Base-by-base conservation (phyloP, 805 yeast species). In the Metschnikowia lochheadii region DNA sequence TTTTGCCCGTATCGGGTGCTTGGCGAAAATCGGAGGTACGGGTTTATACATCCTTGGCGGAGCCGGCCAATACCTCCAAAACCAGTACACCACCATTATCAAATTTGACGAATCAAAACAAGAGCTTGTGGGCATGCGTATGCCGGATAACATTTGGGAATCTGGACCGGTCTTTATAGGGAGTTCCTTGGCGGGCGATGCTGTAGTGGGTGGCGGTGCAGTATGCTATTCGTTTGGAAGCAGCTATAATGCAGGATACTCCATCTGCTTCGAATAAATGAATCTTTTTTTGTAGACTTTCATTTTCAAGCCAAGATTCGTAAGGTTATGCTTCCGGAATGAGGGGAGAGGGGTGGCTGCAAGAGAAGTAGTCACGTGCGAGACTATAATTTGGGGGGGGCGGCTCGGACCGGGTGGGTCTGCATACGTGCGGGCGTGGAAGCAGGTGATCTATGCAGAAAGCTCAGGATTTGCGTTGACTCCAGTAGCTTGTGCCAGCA, bases 181-280 rank as follows among this genome's bases (percentile, higher is more conserved):
- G 1, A 78, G 77, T 54, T 78, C 76, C 34, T 48, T 78, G 21
- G 63, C 68, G 11, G 60, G 63, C 3, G 35, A 63, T 41, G 65
- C 37, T 11, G 49, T 68, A 3, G 55, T 80, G 40, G 86, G 84
- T 7, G 92, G 95, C 3, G 95, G 95, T 3, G 91, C 87, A 0
- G 89, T 87, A 1, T 87, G 95, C 61, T 87, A 84, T 56, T 85
- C 91, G 0, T 88, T 87, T 67, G 96, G 96, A 0, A 70, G 73
- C 52, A 63, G 59, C 44, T 72, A 69, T 56, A 72, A 63, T 53
- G 49, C 54, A 2, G 60, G 56, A 2, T 68, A 62, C 32, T 13
- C 29, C 3, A 32, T 50, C n/a, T 11, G 41, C 26, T 40, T 35
- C 14, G n/a, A 39, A 20, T 21, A 39, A 26, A 8, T 26, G 29